Base-by-base conservation (phyloP, 2,329 filamentous ascomycete genomes). In the Thermomyces lanuginosus region DNA sequence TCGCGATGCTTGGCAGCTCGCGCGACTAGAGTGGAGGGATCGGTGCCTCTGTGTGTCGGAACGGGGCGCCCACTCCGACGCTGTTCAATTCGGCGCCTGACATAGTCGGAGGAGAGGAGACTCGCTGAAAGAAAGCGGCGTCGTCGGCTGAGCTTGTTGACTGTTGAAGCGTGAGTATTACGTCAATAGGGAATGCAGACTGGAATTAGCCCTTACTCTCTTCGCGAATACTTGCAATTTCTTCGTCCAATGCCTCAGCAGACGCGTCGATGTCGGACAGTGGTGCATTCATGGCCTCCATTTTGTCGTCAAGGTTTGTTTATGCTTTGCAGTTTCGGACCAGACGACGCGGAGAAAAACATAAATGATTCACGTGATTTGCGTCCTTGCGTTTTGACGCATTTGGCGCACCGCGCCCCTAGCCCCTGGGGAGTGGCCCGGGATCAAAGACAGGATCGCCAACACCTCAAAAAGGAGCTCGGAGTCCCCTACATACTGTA, bases 121-220 rank as follows among this genome's bases (percentile, higher is more conserved):
- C 53, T 55, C 3, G 51, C 48, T 18, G 52, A 39, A 7, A 60
- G 46, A 26, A 56, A 39, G 23, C 48, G 48, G 32, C 50, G 48
- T 26, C 45, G 52, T 22, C 45, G 43, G 28, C 51, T 46, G 21
- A 60, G 50, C 7, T 38, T 45, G 21, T 44, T 44, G 31, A 61
- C 56, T 60, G 25, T 10, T 14, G 8, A 22, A 15, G 16, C 25
- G 41, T 38, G 38, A 35, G 17, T 23, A 25, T 11, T 16, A 33
- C 32, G 13, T 31, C 41, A 16, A 19, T 28, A 10, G 6, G 19
- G 21, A 8, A n/a, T n/a, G 16, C 12, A 13, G 28, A 23, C 15
- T 12, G 5, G 10, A 16, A 16, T 17, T 20, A 13, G 5, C 9
- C 40, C 47, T 26, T 37, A 58, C 56, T 58, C 40, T 60, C 47